These are phyloP conservation scores for Lyophyllum atratum DNA, from an alignment of 768 basidiomycete genomes.

Conservation along the genomic window DNA sequence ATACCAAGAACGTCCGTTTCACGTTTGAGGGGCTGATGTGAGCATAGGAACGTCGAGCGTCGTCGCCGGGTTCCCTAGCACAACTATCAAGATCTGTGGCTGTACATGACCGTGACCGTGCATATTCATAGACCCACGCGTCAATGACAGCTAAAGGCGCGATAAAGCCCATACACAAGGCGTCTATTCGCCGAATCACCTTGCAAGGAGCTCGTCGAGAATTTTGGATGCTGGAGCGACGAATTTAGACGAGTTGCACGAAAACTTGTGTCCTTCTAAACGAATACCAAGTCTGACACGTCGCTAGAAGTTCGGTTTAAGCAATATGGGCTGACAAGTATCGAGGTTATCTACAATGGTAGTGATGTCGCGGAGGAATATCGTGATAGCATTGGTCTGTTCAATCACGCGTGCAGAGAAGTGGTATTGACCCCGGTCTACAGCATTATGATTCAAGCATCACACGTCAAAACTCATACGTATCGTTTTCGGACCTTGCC, in stretches of 20 bases:
- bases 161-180: constrained; percentile 68
- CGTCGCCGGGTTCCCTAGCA: no score
- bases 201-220: constrained; percentile 98
- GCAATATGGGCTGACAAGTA: constrained; percentile 75
- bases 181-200: constrained; percentile 85
- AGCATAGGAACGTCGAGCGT: no score
- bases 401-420: background rate
- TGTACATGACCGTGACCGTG: no score
- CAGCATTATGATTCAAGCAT: constrained; percentile 89
- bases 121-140: no score
- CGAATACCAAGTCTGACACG: background rate
- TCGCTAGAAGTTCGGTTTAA: constrained; percentile 84
- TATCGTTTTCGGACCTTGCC: constrained; percentile 72
- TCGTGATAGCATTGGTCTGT: constrained; percentile 76
- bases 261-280: no score
- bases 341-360: constrained; percentile 95
- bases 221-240: constrained; percentile 91
- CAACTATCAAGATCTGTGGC: no score
- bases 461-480: constrained; percentile 93
- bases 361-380: constrained; percentile 79
- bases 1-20: no score
- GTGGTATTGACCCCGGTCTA: background rate
- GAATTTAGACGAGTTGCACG: constrained; percentile 62
- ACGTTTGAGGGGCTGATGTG: no score
- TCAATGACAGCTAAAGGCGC: constrained; percentile 9